Evolutionary conservation across 2,329 filamentous ascomycete species (phyloP), one percentile per base, ranked within the genome.

Genomic region (Torrubiellomyces zombiae): DNA sequence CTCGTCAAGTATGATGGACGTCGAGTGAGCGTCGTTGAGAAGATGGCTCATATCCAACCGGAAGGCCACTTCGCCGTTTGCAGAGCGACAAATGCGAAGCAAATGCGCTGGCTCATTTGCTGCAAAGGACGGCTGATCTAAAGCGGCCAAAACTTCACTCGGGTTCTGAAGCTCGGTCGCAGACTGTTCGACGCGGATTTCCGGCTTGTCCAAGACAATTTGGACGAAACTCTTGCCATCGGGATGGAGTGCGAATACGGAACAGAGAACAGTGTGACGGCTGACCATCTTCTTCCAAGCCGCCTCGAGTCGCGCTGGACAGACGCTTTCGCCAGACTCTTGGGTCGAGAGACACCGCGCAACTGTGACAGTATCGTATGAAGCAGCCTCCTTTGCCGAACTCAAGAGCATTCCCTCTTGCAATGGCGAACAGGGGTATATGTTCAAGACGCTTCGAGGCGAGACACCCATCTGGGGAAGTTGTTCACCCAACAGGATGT

Each of bases 11-110:
- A 53, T 22, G 9, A 47, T 36, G 6, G 29, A 23, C 5, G 39
- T 30, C 3, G 46, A 47, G 5, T 37, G 28, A 5, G 43, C 46
- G 9, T 51, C 47, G 3, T 41, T 36, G 10, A 50, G 29, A 1
- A 38, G 37, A 24, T 50, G 47, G 23, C 39, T 49, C 20, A 51
- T 40, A 11, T 50, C 47, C 1, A 50, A 28, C 9, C 33, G 18
- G 9, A 35, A 38, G 20, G 39, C 40, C 14, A 42, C 31, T 7
- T 31, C 30, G 1, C 36, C 35, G 2, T 9, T 9, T 2, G 11
- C 10, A 4, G 23, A 27, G 13, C 27, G 26, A 22, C 34, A 35
- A 12, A 38, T 28, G 4, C 28, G 30, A 7, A 38, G 23, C 2
- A 26, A 15, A 19, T 33, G 24, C 9, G 29, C 21, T 1, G 31